Evolutionary conservation across 495 filamentous ascomycete genomes (phyloP), one percentile per base, ranked within the genome.

Genomic region (Sabuloglossum arenarium): DNA sequence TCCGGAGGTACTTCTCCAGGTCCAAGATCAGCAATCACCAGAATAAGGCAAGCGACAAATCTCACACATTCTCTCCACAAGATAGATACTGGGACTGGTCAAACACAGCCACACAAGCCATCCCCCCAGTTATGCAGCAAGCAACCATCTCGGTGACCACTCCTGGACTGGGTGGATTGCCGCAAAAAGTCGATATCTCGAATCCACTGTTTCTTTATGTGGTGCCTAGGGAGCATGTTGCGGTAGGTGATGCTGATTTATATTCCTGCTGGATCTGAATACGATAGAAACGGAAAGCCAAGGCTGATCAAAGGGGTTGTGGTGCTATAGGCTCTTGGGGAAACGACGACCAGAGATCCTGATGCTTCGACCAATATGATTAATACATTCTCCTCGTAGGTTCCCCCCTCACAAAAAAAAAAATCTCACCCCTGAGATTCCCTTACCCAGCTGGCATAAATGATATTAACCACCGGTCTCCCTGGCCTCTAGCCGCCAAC

Each of bases 21-120:
- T n/a, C n/a, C n/a, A n/a, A n/a, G n/a, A n/a, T n/a, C n/a, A n/a
- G n/a, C n/a, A n/a, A n/a, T n/a, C n/a, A n/a, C n/a, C n/a, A n/a
- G 19, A 51, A 23, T 19, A 51, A 3, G 19, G 29, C 23, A 39
- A 11, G 28, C 6, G n/a, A n/a, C n/a, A n/a, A 43, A 21, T 43
- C 39, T 43, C n/a, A 43, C 39, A 23, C 1, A 12, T n/a, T n/a
- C n/a, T 2, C 39, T 43, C 3, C n/a, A 43, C 16, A 43, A 43
- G n/a, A n/a, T 21, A 56, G 55, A 39, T 56, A 56, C 55, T 56
- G 55, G 55, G 55, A 56, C 34, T 56, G 55, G 55, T 43, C 55
- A 1, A 39, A 45, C 19, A n/a, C 21, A 30, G 25, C 6, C 34
- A 56, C n/a, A 31, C 46, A 43, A 16, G 4, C 8, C 55, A 54